phyloP scores from a whole-genome alignment of 2,329 filamentous ascomycete species.

The Exophiala phaeomuriformis region DNA sequence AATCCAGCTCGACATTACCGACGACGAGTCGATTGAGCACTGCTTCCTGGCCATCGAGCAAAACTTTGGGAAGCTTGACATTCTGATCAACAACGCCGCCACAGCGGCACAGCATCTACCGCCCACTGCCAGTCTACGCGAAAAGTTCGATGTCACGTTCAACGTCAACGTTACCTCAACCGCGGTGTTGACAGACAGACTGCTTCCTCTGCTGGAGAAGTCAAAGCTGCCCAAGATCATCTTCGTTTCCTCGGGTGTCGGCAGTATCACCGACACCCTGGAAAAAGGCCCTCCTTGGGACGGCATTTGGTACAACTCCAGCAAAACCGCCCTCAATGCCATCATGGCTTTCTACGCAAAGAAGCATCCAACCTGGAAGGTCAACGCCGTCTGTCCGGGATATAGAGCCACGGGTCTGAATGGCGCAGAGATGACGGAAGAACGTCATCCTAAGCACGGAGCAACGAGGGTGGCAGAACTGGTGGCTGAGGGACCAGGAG shows the following conservation, averaged over 20 bases:
- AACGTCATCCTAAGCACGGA: conserved; percentile 19
- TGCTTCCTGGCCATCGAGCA: conserved; percentile 30
- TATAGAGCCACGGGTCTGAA: conserved; percentile 17
- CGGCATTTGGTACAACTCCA: conserved; percentile 17
- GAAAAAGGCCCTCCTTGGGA: conserved; percentile 4
- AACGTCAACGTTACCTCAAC: conserved; percentile 27
- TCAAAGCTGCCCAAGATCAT: conserved; percentile 22
- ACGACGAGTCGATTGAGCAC: conserved; percentile 30
- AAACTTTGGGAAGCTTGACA: conserved; percentile 32
- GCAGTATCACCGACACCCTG: conserved; percentile 14
- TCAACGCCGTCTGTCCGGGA: conserved; percentile 25
- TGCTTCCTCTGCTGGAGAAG: conserved; percentile 22
- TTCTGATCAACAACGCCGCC: conserved; percentile 35
- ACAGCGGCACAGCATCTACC: conserved; percentile 20
- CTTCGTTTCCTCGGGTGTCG: conserved; percentile 18
- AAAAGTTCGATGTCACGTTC: conserved; percentile 25
- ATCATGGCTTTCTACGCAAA: conserved; percentile 23
- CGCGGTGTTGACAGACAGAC: conserved; percentile 21
- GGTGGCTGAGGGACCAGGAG: conserved; percentile 19
- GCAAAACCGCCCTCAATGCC: conserved; percentile 22
- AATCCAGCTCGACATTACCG: conserved; percentile 33
- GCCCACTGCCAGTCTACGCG: conserved; percentile 13
- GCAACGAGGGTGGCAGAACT: conserved; percentile 21
- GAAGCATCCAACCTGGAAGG: conserved; percentile 19
- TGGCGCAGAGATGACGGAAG: conserved; percentile 15